phyloP scores from a whole-genome alignment of 73 alveolate species.

The Paramecium sexaurelia region DNA sequence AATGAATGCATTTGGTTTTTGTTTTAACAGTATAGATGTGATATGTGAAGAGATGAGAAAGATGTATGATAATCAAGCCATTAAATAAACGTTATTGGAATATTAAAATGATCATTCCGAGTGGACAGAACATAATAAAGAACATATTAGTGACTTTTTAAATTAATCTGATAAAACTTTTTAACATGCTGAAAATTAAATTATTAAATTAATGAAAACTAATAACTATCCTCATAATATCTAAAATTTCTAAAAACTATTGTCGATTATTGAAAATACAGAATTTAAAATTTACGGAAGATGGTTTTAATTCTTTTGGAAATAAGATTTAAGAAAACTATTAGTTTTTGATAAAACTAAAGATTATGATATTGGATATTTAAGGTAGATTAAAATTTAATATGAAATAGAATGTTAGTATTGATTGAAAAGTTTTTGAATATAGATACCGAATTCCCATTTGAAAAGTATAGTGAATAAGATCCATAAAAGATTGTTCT shows the following conservation, averaged over 20 bases:
- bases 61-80: background rate
- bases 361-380: background rate
- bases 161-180: background rate
- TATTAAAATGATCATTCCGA: background rate
- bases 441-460: slow-evolving; percentile 23
- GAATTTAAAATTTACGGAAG: slow-evolving; percentile 21
- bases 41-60: slow-evolving; percentile 38
- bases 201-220: background rate
- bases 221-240: background rate
- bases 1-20: slow-evolving; percentile 31
- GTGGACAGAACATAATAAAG: background rate
- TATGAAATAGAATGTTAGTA: background rate
- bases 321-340: background rate
- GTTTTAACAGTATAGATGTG: background rate
- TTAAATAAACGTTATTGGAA: background rate
- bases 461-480: background rate
- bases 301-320: slow-evolving; percentile 42
- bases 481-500: background rate
- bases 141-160: background rate
- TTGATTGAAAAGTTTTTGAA: slow-evolving; percentile 16
- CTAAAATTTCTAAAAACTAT: background rate
- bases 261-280: background rate
- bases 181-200: background rate
- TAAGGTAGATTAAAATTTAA: background rate
- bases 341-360: background rate